Conservation (phyloP, 495 filamentous ascomycete species). For the Neurospora pannonica region DNA sequence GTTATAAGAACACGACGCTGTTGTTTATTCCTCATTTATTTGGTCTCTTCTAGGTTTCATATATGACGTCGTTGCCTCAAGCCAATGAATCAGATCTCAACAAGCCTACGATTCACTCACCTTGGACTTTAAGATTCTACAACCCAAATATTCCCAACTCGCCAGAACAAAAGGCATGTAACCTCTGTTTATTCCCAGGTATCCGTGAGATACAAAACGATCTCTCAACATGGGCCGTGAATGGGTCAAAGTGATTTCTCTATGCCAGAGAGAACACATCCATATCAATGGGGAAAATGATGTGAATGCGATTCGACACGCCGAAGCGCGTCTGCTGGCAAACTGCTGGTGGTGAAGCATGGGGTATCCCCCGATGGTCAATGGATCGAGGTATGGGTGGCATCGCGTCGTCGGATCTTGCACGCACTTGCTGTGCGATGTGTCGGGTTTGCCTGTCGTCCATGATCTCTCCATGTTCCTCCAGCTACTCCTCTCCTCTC, state of each 20-base stretch:
- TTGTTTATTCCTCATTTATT: neutral
- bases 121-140: neutral
- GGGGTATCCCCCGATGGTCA: neutral
- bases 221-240: constrained; percentile 28
- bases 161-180: constrained; percentile 10
- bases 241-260: constrained; percentile 20
- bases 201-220: constrained; percentile 21
- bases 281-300: constrained; percentile 21
- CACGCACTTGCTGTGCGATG: neutral
- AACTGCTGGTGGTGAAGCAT: neutral
- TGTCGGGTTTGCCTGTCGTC: neutral
- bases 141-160: neutral
- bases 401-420: neutral
- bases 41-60: neutral
- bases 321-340: constrained; percentile 22
- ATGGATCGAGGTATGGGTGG: neutral
- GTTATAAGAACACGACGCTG: neutral
- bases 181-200: constrained; percentile 32
- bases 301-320: constrained; percentile 23
- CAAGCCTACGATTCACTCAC: neutral
- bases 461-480: neutral
- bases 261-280: constrained; percentile 30
- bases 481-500: neutral
- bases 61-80: neutral
- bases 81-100: neutral